Evolutionary conservation across 441 rosid genomes (phyloP).

Genomic region (Brassica balearica): DNA sequence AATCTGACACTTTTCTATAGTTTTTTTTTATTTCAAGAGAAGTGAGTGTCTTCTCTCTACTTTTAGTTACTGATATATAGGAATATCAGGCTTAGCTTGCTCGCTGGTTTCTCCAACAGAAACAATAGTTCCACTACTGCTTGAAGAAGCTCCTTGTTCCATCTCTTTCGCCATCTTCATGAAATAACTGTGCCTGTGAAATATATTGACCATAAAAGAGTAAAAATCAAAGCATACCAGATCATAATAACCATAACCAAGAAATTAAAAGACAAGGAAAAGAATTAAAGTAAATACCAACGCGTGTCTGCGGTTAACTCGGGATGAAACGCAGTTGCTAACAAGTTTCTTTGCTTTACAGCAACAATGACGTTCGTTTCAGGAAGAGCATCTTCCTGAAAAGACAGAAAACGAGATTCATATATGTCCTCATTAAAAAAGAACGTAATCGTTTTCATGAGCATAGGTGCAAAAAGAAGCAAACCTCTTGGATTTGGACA

Average conservation of each 20-base stretch:
- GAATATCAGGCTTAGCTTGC: background rate
- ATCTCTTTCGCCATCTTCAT: slow-evolving; percentile 68
- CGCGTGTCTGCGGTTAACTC: slow-evolving; percentile 91
- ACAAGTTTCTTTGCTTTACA: slow-evolving; percentile 77
- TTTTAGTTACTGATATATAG: too few species aligned
- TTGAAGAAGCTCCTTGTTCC: slow-evolving; percentile 57
- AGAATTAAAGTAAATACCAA: slow-evolving; percentile 55
- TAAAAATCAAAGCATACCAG: background rate
- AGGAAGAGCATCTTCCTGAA: slow-evolving; percentile 66
- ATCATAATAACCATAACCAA: background rate
- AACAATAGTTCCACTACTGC: slow-evolving; percentile 47
- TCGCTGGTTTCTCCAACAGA: slow-evolving; percentile 52
- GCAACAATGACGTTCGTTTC: slow-evolving; percentile 85
- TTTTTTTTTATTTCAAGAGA: slow-evolving; percentile 25
- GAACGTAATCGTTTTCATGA: slow-evolving; percentile 12
- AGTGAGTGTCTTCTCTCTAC: slow-evolving; percentile 7
- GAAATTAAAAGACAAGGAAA: background rate
- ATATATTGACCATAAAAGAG: slow-evolving; percentile 1
- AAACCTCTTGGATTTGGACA: slow-evolving; percentile 81
- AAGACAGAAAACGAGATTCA: background rate
- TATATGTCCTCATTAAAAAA: background rate
- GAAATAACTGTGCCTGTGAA: slow-evolving; percentile 86
- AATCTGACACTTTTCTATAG: slow-evolving; percentile 18
- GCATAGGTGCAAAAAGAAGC: slow-evolving; percentile 9
- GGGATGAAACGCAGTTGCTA: slow-evolving; percentile 95